Evolutionary conservation across 805 yeast species (phyloP), one percentile per base, ranked within the genome.

Genomic region (Lachancea dasiensis): DNA sequence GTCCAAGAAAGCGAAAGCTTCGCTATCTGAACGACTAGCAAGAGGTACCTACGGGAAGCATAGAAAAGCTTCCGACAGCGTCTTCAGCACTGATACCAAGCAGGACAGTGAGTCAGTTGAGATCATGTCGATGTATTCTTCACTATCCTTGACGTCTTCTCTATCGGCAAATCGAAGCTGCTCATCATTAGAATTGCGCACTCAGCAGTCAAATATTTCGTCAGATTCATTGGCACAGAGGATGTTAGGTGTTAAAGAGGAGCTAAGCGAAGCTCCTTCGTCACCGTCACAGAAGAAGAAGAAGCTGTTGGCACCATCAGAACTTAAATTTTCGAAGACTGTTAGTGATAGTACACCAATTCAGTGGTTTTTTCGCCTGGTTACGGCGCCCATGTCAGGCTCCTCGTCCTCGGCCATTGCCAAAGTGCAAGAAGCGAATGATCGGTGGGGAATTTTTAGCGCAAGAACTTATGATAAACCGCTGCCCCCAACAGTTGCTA

Each of bases 381-480:
- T 31, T 2, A 31, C 23, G 11, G 40, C 29, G 5, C 40, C 40
- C n/a, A 26, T 37, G 16, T 31, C 36, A 19, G 35, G 33, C 19
- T 37, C 36, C 5, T 6, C 44, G 17, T 32, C 48, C 1, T 28
- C 43, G 10, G 31, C 26, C 6, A n/a, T 40, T 11, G 30, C 38
- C 13, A 50, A 38, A 26, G 36, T 51, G 4, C 46, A 46, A 27
- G 38, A 42, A 13, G 56, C 52, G 3, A 53, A 53, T 21, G 38
- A 36, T 17, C 40, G 38, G 18, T 53, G 58, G 58, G 54, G 54
- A 3, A 44, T 51, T 13, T 36, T 38, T 6, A 42, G 48, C 6
- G 47, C 49, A 7, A 45, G 36, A 25, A 46, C 36, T n/a, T 49
- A 47, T 28, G 47, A 50, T 13, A 53, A 53, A 29, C 54, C 56